phyloP scores from a whole-genome alignment of 805 yeast species.

The Schwanniomyces sp. region DNA sequence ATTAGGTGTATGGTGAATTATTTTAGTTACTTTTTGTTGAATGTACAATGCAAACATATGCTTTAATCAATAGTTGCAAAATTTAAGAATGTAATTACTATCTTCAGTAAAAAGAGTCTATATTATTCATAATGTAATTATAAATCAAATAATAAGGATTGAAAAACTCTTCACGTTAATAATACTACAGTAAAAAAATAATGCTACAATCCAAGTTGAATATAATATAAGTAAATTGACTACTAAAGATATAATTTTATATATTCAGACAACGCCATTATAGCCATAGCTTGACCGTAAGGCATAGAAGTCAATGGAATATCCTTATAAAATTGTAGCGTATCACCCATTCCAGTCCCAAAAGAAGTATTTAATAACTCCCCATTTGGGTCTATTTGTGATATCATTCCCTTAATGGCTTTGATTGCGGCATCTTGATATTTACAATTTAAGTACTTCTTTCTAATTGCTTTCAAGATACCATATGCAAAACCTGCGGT shows the following conservation, averaged over 20 bases:
- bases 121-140: no score
- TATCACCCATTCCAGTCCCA: constrained; percentile 36
- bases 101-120: no score
- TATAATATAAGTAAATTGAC: no score
- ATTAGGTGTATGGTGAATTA: background rate
- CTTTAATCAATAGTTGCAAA: background rate
- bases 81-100: background rate
- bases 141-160: no score
- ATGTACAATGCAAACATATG: background rate
- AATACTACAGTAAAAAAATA: no score
- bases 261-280: constrained; percentile 33
- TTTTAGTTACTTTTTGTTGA: background rate
- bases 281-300: constrained; percentile 39
- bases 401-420: constrained; percentile 30
- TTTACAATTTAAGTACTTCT: constrained; percentile 20
- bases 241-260: constrained; percentile 15
- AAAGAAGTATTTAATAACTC: constrained; percentile 33
- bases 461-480: constrained; percentile 28
- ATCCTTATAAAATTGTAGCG: constrained; percentile 30
- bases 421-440: constrained; percentile 23
- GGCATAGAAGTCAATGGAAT: constrained; percentile 36
- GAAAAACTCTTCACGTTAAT: no score
- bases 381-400: constrained; percentile 25
- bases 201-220: no score
- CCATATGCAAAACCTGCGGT: constrained; percentile 39